These are phyloP conservation scores for Leucaena leucocephala DNA, from an alignment of 306 rosid species.

Conservation along the genomic window DNA sequence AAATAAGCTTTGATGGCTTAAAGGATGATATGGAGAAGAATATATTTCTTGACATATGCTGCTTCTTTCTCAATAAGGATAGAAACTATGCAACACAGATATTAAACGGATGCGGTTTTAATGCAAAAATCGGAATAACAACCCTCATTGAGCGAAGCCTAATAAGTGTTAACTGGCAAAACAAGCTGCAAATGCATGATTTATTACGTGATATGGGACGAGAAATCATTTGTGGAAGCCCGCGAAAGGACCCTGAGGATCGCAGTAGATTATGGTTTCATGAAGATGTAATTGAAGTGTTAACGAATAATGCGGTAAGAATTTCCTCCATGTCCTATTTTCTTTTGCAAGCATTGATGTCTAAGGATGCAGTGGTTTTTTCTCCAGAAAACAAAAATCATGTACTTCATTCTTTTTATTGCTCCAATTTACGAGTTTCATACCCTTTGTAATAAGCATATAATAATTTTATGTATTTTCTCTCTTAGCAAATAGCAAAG, in stretches of 20 bases:
- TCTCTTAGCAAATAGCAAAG: too few relatives aligned
- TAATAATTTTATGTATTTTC: too few relatives aligned
- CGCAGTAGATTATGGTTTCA: neutral
- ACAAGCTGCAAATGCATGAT: neutral
- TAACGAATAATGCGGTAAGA: neutral
- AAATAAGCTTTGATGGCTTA: too few relatives aligned
- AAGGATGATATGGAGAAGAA: too few relatives aligned
- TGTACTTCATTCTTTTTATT: neutral
- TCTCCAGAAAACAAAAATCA: too few relatives aligned
- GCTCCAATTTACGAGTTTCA: neutral
- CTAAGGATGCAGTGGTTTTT: neutral
- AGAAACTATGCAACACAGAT: neutral
- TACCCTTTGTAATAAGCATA: neutral
- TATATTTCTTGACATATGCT: neutral
- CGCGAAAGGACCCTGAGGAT: neutral
- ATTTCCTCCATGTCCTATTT: neutral
- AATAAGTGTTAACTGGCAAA: neutral
- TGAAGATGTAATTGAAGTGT: neutral
- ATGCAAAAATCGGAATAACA: neutral
- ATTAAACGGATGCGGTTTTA: neutral
- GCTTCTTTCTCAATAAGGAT: neutral
- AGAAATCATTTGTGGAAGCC: neutral
- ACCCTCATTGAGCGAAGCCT: neutral
- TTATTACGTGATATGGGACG: neutral
- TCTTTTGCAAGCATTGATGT: neutral